Evolutionary conservation across 768 basidiomycete genomes (phyloP), one percentile per base, ranked within the genome.

Genomic region (Cytidiella melzeri): DNA sequence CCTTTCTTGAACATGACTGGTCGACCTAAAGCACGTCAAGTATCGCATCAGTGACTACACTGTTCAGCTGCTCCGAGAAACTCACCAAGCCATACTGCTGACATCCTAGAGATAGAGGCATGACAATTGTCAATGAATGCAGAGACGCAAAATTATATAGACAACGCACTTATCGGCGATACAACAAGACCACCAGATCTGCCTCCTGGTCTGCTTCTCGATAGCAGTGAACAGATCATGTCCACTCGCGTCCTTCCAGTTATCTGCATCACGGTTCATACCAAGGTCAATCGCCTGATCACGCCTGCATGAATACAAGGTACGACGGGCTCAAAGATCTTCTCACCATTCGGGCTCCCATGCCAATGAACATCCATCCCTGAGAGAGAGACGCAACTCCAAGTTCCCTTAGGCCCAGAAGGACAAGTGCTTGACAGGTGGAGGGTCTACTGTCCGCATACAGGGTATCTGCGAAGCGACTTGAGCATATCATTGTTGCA

Each of bases 321-420:
- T 41, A 19, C 6, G n/a, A 10, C 38, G 11, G 26, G 18, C 36
- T 41, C 23, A 12, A 42, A 24, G 25, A 18, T 3, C 34, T 10
- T 62, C 69, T 20, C 55, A 83, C 82, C 84, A 89, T 87, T 26
- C 87, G 75, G 47, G 86, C 75, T 25, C 81, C 87, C 81, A 85
- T 83, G 61, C 87, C 87, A 54, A 84, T 80, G 58, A 84, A 87
- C 41, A 89, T 72, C 92, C 92, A 94, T 1, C 85, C 87, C 61
- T 87, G 83, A 52, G 88, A 84, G 84, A 90, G 89, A 12, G 73
- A 70, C 24, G 75, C 89, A 28, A 90, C 83, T 12, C 92, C 92
- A 61, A 92, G 86, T 68, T 93, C 90, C 4, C 90, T 77, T 61
- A 88, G 80, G 1, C 87, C 87, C 11, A 92, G 66, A 11, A 94